A percentile compares a stretch with the other conserved stretches of the same genome.
Conservation (phyloP, 2,329 filamentous ascomycete species). For the Beauveria pseudobassiana region DNA sequence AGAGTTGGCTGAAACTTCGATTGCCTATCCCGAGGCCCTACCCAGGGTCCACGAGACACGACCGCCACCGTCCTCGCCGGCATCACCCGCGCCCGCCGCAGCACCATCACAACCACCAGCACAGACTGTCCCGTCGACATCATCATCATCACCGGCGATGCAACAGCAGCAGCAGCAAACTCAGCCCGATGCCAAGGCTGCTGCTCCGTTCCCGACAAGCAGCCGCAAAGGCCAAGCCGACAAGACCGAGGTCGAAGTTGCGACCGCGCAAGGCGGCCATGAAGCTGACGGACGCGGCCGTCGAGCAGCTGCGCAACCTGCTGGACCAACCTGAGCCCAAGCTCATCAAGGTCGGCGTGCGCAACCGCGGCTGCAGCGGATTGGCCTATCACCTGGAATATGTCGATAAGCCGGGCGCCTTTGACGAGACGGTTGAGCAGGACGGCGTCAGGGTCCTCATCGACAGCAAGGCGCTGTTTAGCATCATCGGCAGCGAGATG, state of each 20-base stretch:
- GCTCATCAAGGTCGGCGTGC: slow-evolving; percentile 88
- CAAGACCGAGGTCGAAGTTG: slow-evolving; percentile 28
- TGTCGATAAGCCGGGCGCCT: slow-evolving; percentile 78
- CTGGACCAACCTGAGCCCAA: slow-evolving; percentile 83
- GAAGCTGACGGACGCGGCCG: slow-evolving; percentile 71
- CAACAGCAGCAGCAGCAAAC: background rate
- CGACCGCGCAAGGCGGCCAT: slow-evolving; percentile 83
- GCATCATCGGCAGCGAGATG: slow-evolving; percentile 98
- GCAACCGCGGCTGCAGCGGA: slow-evolving; percentile 89
- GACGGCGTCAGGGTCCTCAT: slow-evolving; percentile 94
- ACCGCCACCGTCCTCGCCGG: slow-evolving; percentile 27
- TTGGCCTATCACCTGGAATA: slow-evolving; percentile 91
- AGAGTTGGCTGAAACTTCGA: slow-evolving; percentile 39
- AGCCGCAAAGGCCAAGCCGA: slow-evolving; percentile 58
- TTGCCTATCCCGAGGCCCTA: slow-evolving; percentile 35
- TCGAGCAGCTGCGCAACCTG: slow-evolving; percentile 68
- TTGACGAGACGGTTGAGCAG: slow-evolving; percentile 91
- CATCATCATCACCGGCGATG: slow-evolving; percentile 6
- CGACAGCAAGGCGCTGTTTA: slow-evolving; percentile 94
- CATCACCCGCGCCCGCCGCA: slow-evolving; percentile 15
- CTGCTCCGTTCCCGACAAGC: slow-evolving; percentile 49
- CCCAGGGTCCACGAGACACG: slow-evolving; percentile 47
- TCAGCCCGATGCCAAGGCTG: slow-evolving; percentile 20
- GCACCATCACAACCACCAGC: slow-evolving; percentile 12
- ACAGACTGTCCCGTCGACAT: slow-evolving; percentile 1